A percentile compares a stretch with the other conserved stretches of the same genome.
Evolutionary conservation across 345 rosid species (phyloP).

Genomic region (Punica granatum): DNA sequence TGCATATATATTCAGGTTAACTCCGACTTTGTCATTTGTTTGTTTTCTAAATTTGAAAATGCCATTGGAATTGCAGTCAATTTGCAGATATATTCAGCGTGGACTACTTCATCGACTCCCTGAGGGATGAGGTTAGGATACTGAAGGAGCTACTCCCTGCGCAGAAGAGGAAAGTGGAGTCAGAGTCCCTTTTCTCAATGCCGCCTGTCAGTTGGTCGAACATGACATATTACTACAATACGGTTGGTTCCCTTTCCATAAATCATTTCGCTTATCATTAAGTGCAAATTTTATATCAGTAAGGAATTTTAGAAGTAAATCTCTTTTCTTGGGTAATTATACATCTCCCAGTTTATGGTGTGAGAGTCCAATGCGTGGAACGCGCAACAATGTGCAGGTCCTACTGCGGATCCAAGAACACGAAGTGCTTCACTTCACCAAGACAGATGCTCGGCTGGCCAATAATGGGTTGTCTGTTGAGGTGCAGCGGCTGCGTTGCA

Average conservation of each 20-base stretch:
- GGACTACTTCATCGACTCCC: slow-evolving; percentile 27
- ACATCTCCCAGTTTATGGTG: background rate
- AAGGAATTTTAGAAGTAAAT: too few species aligned
- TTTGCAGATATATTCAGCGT: slow-evolving; percentile 33
- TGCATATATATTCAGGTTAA: background rate
- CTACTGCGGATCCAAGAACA: slow-evolving; percentile 19
- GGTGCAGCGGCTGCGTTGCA: slow-evolving; percentile 30
- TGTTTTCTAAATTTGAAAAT: background rate
- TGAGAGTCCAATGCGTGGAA: too few species aligned
- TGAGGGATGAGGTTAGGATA: slow-evolving; percentile 30
- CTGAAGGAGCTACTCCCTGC: slow-evolving; percentile 24
- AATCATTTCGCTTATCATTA: too few species aligned
- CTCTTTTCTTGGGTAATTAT: background rate
- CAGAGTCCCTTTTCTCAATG: slow-evolving; percentile 21
- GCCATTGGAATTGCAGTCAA: slow-evolving; percentile 22
- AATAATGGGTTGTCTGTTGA: slow-evolving; percentile 28
- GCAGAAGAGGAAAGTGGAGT: slow-evolving; percentile 14
- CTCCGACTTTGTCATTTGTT: background rate
- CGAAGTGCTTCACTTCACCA: slow-evolving; percentile 25
- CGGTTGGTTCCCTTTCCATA: slow-evolving; percentile 12
- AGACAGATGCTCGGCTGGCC: slow-evolving; percentile 32
- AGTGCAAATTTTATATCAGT: too few species aligned
- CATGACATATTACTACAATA: slow-evolving; percentile 33
- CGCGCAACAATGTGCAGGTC: slow-evolving; percentile 18
- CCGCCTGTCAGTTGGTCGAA: slow-evolving; percentile 41